Evolutionary conservation across 306 rosid genomes (phyloP).

Genomic region (Malus domestica): ASM211411v1 NC_041792.1:2570501-2571000

Average conservation of each 20-base stretch:
- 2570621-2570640: constrained; percentile 53
- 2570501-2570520: constrained; percentile 36
- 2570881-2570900: constrained; percentile 8
- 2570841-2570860: constrained; percentile 43
- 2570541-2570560: constrained; percentile 50
- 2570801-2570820: constrained; percentile 40
- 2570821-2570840: constrained; percentile 37
- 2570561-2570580: constrained; percentile 67
- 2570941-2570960: background rate
- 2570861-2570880: constrained; percentile 43
- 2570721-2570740: constrained; percentile 42
- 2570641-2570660: constrained; percentile 58
- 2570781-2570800: constrained; percentile 51
- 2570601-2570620: constrained; percentile 25
- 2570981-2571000: background rate
- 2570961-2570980: background rate
- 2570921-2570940: background rate
- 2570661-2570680: constrained; percentile 46
- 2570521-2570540: constrained; percentile 48
- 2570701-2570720: constrained; percentile 53
- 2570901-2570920: background rate
- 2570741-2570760: constrained; percentile 63
- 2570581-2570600: constrained; percentile 39
- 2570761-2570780: constrained; percentile 67
- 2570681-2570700: constrained; percentile 32